phyloP scores from a whole-genome alignment of 2,329 filamentous ascomycete genomes.

The Tolypocladium amazonense region DNA sequence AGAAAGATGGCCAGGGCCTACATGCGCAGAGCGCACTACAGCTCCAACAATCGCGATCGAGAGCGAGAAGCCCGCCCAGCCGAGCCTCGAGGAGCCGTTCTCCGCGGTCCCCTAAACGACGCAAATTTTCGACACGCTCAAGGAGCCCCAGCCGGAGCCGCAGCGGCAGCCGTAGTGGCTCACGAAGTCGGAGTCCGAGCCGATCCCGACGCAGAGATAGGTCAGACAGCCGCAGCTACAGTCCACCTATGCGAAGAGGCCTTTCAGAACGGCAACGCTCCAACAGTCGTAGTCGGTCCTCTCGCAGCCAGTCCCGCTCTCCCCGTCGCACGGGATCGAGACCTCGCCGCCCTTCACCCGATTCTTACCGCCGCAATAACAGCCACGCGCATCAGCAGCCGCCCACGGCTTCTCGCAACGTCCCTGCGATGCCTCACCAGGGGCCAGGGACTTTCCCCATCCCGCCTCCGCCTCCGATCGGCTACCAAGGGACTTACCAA shows the following conservation, averaged over 20 bases:
- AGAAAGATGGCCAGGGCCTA: not conserved
- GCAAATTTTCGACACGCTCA: not conserved
- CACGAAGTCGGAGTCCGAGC: slow-evolving; percentile 10
- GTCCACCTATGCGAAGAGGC: slow-evolving; percentile 5
- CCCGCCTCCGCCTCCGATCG: slow-evolving; percentile 14
- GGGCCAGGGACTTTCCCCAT: not conserved
- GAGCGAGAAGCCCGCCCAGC: slow-evolving; percentile 16
- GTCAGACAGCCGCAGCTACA: slow-evolving; percentile 8
- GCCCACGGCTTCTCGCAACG: not conserved
- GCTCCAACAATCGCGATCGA: slow-evolving; percentile 13
- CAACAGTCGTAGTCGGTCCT: slow-evolving; percentile 10
- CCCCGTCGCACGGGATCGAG: not conserved
- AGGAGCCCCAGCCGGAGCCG: slow-evolving; percentile 17
- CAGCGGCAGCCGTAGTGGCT: slow-evolving; percentile 18
- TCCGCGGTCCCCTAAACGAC: not conserved
- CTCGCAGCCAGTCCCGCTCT: slow-evolving; percentile 12
- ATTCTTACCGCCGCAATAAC: slow-evolving; percentile 5
- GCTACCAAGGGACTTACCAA: slow-evolving; percentile 29
- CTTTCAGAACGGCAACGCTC: slow-evolving; percentile 11
- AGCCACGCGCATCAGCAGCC: slow-evolving; percentile 16
- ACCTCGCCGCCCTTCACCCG: slow-evolving; percentile 14
- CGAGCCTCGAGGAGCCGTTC: slow-evolving; percentile 18
- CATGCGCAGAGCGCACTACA: not conserved
- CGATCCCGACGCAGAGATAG: slow-evolving; percentile 6
- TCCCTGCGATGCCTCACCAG: not conserved